Base-by-base conservation (phyloP, 148 eudicot species). In the Pharnaceum exiguum region DNA sequence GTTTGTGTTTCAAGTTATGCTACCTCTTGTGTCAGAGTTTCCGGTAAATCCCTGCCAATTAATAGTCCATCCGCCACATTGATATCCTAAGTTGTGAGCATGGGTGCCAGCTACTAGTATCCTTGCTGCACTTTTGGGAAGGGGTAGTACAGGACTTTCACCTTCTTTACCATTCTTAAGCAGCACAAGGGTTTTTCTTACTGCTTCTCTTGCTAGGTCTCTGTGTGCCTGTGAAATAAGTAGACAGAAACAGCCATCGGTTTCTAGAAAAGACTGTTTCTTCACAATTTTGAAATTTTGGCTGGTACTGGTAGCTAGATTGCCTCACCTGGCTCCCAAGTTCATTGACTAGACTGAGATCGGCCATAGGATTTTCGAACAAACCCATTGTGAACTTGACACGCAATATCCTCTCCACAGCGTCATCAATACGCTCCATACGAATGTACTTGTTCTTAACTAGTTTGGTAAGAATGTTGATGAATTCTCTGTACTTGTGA, bases 31-130 rank as follows among this genome's bases (percentile, higher is more conserved):
- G 44, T 26, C 60, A 15, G 39, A 35, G 29, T 71, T 71, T 24
- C 65, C 66, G 5, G 7, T 0, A 56, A 71, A 71, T 21, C 75
- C 75, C 8, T 58, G 65, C 75, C 75, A 71, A 1, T 52, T 51
- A n/a, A 58, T 59, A 15, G 75, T 64, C 75, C 75, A 71, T 7
- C 70, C 75, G 10, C 75, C 75, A 38, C 75, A 71, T 23, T 71
- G 75, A 37, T 52, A 71, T 16, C 75, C 75, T 52, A 71, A 36
- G 46, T 71, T 65, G 28, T 71, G 65, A 64, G 75, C 75, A 65
- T 71, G 75, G 16, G 70, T 59, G 18, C 75, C 75, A 36, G 75
- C 60, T 22, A 71, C 70, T 44, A 71, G 65, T 64, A 71, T 57
- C 55, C 53, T 71, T 12, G 70, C 37, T 16, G 55, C n/a, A 27